Base-by-base conservation (phyloP, 495 filamentous ascomycete species). In the Neurospora terricola region DNA sequence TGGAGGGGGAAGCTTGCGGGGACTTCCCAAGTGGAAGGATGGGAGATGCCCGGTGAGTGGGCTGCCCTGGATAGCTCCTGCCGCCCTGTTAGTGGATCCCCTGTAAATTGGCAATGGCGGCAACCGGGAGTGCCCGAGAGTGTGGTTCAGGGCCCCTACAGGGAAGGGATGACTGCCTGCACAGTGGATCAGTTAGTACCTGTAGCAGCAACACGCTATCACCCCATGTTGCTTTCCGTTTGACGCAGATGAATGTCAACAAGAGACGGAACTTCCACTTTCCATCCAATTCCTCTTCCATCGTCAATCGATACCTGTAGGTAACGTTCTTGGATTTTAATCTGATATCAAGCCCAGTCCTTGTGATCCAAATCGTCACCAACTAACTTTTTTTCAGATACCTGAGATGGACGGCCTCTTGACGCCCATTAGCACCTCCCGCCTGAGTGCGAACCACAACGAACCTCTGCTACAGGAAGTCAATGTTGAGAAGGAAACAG, bases 321-420 rank as follows among this genome's bases (percentile, higher is more conserved):
- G 54, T 66, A 30, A 30, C 12, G 11, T 30, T 18, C 27, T 14
- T 11, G 10, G 21, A 1, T 54, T 23, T 72, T 23, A 45, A 16
- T 70, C 11, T 23, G 10, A 38, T 39, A 16, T 23, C n/a, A 45
- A 9, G 10, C 71, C 68, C 73, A 45, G 43, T 43, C 39, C 7
- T 73, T 16, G 7, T 38, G 11, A 16, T 38, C n/a, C 70, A 73
- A 70, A 68, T 70, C 66, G 38, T 34, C 38, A 42, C 70, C 40
- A 80, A 72, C 8, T 66, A 34, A 34, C 54, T 18, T 59, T 2
- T 2, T 14, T 30, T 9, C 27, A 66, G 54, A 66, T 66, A 66
- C 3, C 2, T 18, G 27, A 34, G 27, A 88, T 88, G 88, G 85
- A 87, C 54, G 83, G 81, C 38, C 74, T 88, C 18, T 79, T 89